These are phyloP conservation scores for Scenedesmus sp. DNA, from an alignment of 163 green algal species.

Conservation along the genomic window DNA sequence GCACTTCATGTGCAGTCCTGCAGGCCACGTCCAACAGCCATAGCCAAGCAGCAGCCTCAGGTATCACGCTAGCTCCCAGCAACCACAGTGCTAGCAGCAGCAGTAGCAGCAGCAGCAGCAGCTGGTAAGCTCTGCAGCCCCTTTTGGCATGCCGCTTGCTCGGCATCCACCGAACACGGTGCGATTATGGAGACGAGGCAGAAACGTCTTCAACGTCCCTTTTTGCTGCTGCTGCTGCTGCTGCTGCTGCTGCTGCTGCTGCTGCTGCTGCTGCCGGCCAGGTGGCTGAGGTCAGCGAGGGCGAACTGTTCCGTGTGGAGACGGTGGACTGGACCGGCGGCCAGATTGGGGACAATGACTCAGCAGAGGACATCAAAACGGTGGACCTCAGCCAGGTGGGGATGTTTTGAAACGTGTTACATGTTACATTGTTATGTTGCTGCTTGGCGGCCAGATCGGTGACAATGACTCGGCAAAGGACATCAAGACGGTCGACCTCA, in stretches of 20 bases:
- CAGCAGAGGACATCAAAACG: constrained; percentile 81
- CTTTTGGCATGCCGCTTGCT: too few species aligned
- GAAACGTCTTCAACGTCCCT: too few species aligned
- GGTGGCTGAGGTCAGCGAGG: constrained; percentile 68
- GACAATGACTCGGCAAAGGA: constrained; percentile 81
- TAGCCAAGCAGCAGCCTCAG: background rate
- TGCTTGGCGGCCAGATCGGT: constrained; percentile 65
- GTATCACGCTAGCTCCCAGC: too few species aligned
- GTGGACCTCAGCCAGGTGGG: constrained; percentile 72
- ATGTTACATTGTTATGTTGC: background rate
- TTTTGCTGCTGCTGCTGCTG: too few species aligned
- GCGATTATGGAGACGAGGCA: background rate
- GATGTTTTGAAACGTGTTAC: background rate
- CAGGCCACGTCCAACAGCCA: background rate
- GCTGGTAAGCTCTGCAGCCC: too few species aligned
- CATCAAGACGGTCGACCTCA: constrained; percentile 75
- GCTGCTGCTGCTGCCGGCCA: constrained; percentile 47
- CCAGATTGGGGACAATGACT: constrained; percentile 85
- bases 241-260: constrained; percentile 27
- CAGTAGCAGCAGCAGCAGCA: background rate
- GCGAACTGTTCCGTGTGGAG: constrained; percentile 78
- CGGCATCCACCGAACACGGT: background rate
- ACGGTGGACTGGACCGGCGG: constrained; percentile 80
- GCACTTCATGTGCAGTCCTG: background rate
- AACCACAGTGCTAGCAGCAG: too few species aligned